These are phyloP conservation scores for Skeletonema menzelii DNA, from an alignment of 108 stramenopile genomes.

Conservation along the genomic window DNA sequence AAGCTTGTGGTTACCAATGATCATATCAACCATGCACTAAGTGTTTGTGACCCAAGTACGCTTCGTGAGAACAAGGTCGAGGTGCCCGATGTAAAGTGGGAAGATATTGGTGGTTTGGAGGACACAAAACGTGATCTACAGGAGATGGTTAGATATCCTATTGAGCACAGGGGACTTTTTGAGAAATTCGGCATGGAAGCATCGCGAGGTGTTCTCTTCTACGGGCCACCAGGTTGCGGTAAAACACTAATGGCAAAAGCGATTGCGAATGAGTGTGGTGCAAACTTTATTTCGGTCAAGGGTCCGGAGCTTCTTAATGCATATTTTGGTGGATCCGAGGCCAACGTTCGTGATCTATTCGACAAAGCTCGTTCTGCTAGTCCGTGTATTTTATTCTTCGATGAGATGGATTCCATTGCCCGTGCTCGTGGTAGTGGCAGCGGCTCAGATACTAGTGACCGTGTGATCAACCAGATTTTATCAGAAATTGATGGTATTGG, in stretches of 20 bases:
- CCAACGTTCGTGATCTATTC: slow-evolving; percentile 98
- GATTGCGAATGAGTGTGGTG: slow-evolving; percentile 99
- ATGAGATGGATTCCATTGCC: slow-evolving; percentile 99
- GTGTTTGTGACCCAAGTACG: slow-evolving; percentile 87
- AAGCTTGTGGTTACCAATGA: slow-evolving; percentile 83
- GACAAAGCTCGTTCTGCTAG: slow-evolving; percentile 99
- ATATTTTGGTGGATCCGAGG: slow-evolving; percentile 99
- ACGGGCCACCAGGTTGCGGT: slow-evolving; percentile 99
- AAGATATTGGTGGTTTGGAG: slow-evolving; percentile 98
- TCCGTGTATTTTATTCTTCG: slow-evolving; percentile 99
- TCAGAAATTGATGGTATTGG: slow-evolving; percentile 99
- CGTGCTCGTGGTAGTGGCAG: slow-evolving; percentile 92
- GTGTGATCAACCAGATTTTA: slow-evolving; percentile 99
- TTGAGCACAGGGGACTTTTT: slow-evolving; percentile 96
- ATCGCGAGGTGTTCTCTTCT: slow-evolving; percentile 97
- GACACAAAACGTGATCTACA: slow-evolving; percentile 98
- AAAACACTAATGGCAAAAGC: slow-evolving; percentile 99
- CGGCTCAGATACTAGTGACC: slow-evolving; percentile 97
- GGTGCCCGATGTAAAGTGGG: slow-evolving; percentile 97
- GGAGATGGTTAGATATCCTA: slow-evolving; percentile 98
- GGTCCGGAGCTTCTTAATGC: slow-evolving; percentile 98
- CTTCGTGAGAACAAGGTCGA: slow-evolving; percentile 86
- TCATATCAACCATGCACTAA: slow-evolving; percentile 92
- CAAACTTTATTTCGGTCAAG: slow-evolving; percentile 99
- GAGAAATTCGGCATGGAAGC: slow-evolving; percentile 97